Conservation (phyloP, 2,329 filamentous ascomycete genomes). For the Nemania sp. region DNA sequence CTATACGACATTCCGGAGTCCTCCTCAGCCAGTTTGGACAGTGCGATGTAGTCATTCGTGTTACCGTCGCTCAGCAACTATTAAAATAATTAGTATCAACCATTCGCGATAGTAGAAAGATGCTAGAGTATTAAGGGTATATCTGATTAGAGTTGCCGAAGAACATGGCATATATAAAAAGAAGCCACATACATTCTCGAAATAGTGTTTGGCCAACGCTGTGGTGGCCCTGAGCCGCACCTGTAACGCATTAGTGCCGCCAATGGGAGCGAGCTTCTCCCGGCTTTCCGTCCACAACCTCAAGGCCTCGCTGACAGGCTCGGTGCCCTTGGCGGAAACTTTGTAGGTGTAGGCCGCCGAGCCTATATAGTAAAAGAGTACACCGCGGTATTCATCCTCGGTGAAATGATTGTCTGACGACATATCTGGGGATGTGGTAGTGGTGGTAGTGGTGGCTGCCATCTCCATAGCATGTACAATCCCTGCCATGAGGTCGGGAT, state of each 20-base stretch:
- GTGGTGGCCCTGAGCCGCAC: slow-evolving; percentile 13
- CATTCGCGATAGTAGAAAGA: too few species aligned
- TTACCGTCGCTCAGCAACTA: slow-evolving; percentile 21
- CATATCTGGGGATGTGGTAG: not conserved
- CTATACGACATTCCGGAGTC: not conserved
- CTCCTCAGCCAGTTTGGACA: slow-evolving; percentile 23
- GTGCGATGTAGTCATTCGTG: slow-evolving; percentile 13
- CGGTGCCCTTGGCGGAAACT: slow-evolving; percentile 17
- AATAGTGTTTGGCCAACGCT: slow-evolving; percentile 30
- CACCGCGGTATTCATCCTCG: slow-evolving; percentile 22
- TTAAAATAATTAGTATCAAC: too few species aligned
- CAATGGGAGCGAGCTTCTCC: slow-evolving; percentile 24
- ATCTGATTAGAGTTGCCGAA: too few species aligned
- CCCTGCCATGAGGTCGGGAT: slow-evolving; percentile 21
- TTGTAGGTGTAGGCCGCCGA: slow-evolving; percentile 28
- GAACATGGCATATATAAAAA: too few species aligned
- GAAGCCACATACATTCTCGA: slow-evolving; percentile 19
- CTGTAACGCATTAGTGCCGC: slow-evolving; percentile 24
- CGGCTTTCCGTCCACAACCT: slow-evolving; percentile 28
- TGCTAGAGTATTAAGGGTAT: too few species aligned
- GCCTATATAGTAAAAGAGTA: slow-evolving; percentile 28
- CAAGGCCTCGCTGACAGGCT: slow-evolving; percentile 23
- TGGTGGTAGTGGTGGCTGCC: slow-evolving; percentile 18
- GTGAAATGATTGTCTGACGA: slow-evolving; percentile 14
- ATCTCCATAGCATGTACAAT: slow-evolving; percentile 24